A percentile compares a stretch with the other conserved stretches of the same genome.
Evolutionary conservation across 768 basidiomycete genomes (phyloP).

Genomic region (Psilocybe cyanescens): DNA sequence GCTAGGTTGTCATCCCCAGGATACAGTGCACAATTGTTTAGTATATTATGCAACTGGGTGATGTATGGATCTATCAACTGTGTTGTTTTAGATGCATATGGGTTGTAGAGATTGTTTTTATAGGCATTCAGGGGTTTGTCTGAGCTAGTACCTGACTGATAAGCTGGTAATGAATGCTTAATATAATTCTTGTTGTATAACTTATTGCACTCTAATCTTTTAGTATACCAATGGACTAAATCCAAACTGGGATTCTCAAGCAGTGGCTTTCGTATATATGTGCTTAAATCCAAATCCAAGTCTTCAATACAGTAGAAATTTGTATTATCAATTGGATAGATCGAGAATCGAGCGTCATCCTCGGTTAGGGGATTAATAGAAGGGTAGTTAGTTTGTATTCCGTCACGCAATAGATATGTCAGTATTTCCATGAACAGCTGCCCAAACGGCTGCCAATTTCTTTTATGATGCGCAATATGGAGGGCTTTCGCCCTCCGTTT

Average conservation of each 20-base stretch:
- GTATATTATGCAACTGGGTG: background rate
- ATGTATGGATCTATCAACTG: background rate
- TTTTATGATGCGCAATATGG: background rate
- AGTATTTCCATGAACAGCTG: background rate
- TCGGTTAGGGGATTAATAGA: background rate
- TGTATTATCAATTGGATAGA: background rate
- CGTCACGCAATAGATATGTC: background rate
- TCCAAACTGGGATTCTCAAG: background rate
- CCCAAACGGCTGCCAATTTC: background rate
- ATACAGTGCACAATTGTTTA: background rate
- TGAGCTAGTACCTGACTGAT: background rate
- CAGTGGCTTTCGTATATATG: background rate
- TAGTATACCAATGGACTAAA: conserved; percentile 3
- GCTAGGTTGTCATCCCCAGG: conserved; percentile 1
- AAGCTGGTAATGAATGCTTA: background rate
- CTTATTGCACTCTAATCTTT: background rate
- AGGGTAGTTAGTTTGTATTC: conserved; percentile 1
- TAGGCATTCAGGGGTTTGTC: background rate
- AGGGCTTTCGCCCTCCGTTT: background rate
- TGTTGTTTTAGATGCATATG: no score
- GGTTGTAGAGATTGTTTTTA: no score
- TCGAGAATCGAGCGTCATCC: background rate
- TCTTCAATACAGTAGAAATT: background rate
- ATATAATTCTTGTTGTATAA: background rate
- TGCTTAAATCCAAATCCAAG: background rate